Evolutionary conservation across 768 basidiomycete species (phyloP), one percentile per base, ranked within the genome.

Genomic region (Leccinum boreale): DNA sequence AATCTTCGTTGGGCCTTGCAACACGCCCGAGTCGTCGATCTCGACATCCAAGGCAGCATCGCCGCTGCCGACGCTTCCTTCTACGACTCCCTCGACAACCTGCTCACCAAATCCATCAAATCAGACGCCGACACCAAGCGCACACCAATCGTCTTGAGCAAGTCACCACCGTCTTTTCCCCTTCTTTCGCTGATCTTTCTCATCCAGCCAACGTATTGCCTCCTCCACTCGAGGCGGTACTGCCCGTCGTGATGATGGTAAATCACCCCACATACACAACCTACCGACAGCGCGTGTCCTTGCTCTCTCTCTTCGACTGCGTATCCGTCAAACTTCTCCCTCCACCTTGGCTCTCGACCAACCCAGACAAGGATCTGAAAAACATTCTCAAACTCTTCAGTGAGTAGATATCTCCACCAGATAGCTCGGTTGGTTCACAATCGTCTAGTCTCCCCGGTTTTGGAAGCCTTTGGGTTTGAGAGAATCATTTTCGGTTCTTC

Each of bases 401-500:
- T 93, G 66, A 75, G 90, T 85, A 17, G 2, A 14, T 1, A 36
- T 35, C 42, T 23, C 9, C 12, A 8, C 35, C 0, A 50, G 11
- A 3, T 12, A 29, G 8, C 9, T 7, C 21, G 3, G 0, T 28
- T 19, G 10, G 19, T 58, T 71, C 36, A 62, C 50, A 48, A 23
- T 29, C 51, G 2, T 17, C 4, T 58, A 94, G 91, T 93, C 62
- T 87, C 85, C 8, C 92, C 89, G 15, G 86, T 87, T 36, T 74
- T 92, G 60, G 92, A 94, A 69, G 92, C 92, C 3, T 93, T 93
- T 68, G 92, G 92, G 7, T 90, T 83, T 65, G 79, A 89, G 65
- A 83, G 92, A 53, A 91, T 94, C 63, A 79, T 94, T 19, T 93
- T 88, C 71, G 92, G 91, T 8, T 87, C 90, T 9, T 86, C 90